Conservation (phyloP, 257 asterid species). For the Solanum pennellii region DNA sequence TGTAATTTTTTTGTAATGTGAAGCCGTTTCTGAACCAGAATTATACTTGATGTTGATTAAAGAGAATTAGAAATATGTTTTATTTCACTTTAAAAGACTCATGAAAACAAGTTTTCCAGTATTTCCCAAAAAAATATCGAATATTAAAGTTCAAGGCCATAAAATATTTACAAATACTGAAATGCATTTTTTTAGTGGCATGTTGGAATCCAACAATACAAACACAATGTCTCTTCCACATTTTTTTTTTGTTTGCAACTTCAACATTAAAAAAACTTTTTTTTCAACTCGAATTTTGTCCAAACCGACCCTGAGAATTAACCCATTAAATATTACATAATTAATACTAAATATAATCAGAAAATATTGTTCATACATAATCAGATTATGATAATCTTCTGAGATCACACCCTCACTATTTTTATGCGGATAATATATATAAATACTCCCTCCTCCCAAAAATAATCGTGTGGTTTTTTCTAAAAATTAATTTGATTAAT, state of each 20-base stretch:
- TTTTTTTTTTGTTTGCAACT: constrained; percentile 14
- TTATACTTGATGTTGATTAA: background rate
- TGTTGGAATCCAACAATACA: background rate
- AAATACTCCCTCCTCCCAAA: background rate
- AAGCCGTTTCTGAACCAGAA: background rate
- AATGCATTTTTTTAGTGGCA: background rate
- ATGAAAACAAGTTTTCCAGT: background rate
- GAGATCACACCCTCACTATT: background rate
- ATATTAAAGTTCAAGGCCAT: background rate
- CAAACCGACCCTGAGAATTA: background rate
- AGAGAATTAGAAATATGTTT: background rate
- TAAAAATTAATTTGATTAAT: background rate
- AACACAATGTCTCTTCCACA: background rate
- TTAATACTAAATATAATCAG: background rate
- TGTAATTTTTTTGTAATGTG: background rate
- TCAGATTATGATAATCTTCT: background rate
- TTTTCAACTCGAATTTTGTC: background rate
- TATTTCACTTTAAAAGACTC: background rate
- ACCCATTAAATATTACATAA: background rate
- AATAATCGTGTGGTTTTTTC: background rate
- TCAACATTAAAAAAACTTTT: background rate
- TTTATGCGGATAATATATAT: background rate
- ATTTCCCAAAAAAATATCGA: background rate
- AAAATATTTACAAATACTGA: background rate
- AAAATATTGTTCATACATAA: background rate